Base-by-base conservation (phyloP, 2,329 filamentous ascomycete species). In the Fusarium tupiense region DNA sequence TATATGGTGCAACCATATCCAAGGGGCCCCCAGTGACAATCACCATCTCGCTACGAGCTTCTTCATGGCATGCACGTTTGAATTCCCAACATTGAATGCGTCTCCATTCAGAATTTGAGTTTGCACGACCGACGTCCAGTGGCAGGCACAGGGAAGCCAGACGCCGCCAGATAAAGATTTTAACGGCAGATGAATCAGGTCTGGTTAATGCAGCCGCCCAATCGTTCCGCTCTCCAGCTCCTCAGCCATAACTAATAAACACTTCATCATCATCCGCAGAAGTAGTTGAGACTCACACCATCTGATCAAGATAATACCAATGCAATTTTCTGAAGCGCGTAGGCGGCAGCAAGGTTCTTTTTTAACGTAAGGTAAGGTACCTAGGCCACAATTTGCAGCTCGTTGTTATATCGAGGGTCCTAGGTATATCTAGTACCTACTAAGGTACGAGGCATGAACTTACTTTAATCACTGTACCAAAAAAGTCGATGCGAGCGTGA, bases 381-480 rank as follows among this genome's bases (percentile, higher is more conserved):
- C 31, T 31, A 49, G 20, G 54, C 38, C 67, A 49, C 47, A 37
- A 37, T 31, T 49, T 68, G 19, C 29, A 68, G 54, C 56, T 69
- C 53, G 52, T 16, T 33, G 35, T 31, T n/a, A 9, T 43, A 16
- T 41, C 50, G 52, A 71, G 61, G 61, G 58, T 54, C 53, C 46
- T 44, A 52, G 31, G 31, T 52, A 60, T 43, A 35, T 44, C n/a
- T 35, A 35, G 33, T 35, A 35, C 49, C 12, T 24, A 35, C 33
- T 16, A 35, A 35, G 33, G 33, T 35, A 19, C 29, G 8, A 24
- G 22, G 43, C 49, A 35, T 24, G 33, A 38, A 16, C 29, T 46
- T 53, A 8, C n/a, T 26, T 46, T 54, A n/a, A 58, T 69, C 40
- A 33, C 67, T 59, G 67, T 64, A 29, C 43, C 44, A 31, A 52